phyloP scores from a whole-genome alignment of 352 stramenopile genomes.

The Globisporangium spinosum region DNA sequence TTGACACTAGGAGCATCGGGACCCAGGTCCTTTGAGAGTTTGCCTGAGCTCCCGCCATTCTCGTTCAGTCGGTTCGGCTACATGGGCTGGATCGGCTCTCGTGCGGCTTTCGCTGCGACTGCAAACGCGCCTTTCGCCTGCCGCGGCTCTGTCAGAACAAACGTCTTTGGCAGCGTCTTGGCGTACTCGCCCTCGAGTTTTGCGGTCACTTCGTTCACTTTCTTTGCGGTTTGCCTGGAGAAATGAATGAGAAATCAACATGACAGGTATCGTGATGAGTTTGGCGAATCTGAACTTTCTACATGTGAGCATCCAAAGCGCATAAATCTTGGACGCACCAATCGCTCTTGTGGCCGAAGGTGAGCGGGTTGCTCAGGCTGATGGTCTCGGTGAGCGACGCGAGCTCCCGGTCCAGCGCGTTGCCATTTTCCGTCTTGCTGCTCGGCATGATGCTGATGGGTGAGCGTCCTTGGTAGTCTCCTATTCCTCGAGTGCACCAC shows the following conservation, averaged over 20 bases:
- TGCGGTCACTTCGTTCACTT: conserved; percentile 28
- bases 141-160: conserved; percentile 59
- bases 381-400: conserved; percentile 68
- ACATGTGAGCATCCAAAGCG: background rate
- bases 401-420: conserved; percentile 67
- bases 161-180: conserved; percentile 54
- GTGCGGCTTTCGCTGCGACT: conserved; percentile 43
- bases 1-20: conserved; percentile 5
- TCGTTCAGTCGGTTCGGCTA: conserved; percentile 38
- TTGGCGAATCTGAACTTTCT: background rate
- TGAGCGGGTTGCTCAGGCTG: conserved; percentile 74
- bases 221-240: conserved; percentile 48
- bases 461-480: background rate
- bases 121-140: conserved; percentile 44
- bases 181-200: conserved; percentile 44
- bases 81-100: conserved; percentile 50
- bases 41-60: conserved; percentile 29
- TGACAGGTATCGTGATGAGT: too few species aligned
- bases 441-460: background rate
- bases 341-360: conserved; percentile 60
- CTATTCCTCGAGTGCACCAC: background rate
- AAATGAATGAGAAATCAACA: background rate
- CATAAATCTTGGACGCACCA: conserved; percentile 38
- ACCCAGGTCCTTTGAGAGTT: background rate
- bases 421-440: conserved; percentile 22